These are phyloP conservation scores for Herpetomonas muscarum DNA, from an alignment of 208 protist genomes.

Conservation along the genomic window DNA sequence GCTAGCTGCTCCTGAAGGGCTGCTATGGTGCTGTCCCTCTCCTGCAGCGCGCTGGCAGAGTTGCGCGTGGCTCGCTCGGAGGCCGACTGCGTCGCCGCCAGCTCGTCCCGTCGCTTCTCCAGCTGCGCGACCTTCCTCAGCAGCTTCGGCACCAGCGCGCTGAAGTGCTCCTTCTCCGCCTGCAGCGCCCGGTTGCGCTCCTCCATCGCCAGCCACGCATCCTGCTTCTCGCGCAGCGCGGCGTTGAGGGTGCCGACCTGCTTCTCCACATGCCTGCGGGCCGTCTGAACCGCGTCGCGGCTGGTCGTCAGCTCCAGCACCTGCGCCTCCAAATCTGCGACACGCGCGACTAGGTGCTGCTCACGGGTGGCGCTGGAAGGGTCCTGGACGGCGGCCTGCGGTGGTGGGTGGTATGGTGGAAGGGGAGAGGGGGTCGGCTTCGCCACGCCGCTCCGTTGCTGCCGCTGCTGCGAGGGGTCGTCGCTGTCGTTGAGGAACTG, in stretches of 20 bases:
- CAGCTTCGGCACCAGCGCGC: conserved; percentile 39
- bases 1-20: not conserved
- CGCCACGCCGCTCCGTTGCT: too few species aligned
- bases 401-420: conserved; percentile 6
- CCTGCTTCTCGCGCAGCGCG: conserved; percentile 25
- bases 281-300: not conserved
- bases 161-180: conserved; percentile 37
- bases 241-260: conserved; percentile 13
- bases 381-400: not conserved
- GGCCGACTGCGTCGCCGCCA: conserved; percentile 14
- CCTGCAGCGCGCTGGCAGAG: conserved; percentile 4
- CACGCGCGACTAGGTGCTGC: conserved; percentile 17
- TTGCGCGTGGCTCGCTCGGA: conserved; percentile 14
- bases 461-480: too few species aligned
- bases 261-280: conserved; percentile 10
- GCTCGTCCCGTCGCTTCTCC: conserved; percentile 20
- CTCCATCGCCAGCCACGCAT: conserved; percentile 15
- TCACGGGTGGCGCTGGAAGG: conserved; percentile 11
- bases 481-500: too few species aligned
- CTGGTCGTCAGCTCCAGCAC: conserved; percentile 6
- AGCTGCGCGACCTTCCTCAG: conserved; percentile 32
- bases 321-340: conserved; percentile 22
- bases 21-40: not conserved
- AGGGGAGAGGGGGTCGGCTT: too few species aligned
- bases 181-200: conserved; percentile 16